These are phyloP conservation scores for Arthrobotrys musiformis DNA, from an alignment of 2,329 filamentous ascomycete genomes.

Conservation along the genomic window DNA sequence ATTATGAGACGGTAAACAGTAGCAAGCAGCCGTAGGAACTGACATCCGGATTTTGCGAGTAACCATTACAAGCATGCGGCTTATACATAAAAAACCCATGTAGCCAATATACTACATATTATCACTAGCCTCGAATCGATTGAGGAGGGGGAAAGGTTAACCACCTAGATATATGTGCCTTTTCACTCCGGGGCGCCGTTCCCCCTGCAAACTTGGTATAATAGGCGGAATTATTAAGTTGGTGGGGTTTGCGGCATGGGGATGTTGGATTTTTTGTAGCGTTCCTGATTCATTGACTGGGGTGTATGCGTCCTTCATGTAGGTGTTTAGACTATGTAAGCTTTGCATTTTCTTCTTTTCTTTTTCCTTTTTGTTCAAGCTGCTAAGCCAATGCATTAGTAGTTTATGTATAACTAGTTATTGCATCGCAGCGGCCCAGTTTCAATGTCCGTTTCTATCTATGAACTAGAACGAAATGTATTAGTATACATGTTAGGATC, in stretches of 20 bases:
- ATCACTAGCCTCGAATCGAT: too few relatives aligned
- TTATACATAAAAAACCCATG: conserved; percentile 27
- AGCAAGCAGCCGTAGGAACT: conserved; percentile 43
- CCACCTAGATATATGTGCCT: neutral
- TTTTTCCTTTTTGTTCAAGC: neutral
- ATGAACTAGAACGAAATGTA: neutral
- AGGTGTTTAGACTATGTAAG: neutral
- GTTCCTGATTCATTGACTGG: conserved; percentile 30
- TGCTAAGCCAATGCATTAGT: neutral
- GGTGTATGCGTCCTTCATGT: neutral
- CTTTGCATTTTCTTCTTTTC: neutral
- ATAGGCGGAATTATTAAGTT: conserved; percentile 42
- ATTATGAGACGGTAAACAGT: conserved; percentile 15
- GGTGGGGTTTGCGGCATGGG: neutral
- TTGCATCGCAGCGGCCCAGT: too few relatives aligned
- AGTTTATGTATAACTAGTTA: too few relatives aligned
- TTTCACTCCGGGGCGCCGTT: too few relatives aligned
- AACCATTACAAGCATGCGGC: conserved; percentile 22
- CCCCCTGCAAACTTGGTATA: conserved; percentile 25
- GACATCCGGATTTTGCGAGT: conserved; percentile 51
- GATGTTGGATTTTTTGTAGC: conserved; percentile 22
- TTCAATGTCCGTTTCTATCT: too few relatives aligned
- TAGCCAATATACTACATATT: conserved; percentile 17
- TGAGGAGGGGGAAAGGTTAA: neutral
- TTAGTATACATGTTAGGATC: too few relatives aligned